Conservation (phyloP, 441 rosid species). For the Brassica balearica region DNA sequence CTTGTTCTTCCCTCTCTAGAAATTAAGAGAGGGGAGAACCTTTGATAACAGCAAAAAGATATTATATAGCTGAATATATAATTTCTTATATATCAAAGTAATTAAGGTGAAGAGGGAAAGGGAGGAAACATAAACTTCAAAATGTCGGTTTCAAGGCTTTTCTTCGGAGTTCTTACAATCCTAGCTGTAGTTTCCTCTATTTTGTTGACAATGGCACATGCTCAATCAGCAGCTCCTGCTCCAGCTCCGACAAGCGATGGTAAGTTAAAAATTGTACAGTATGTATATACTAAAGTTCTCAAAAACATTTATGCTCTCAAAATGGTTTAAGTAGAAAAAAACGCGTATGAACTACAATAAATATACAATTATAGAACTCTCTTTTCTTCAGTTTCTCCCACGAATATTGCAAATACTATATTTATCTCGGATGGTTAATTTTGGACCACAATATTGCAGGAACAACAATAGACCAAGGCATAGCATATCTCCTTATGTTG, state of each 20-base stretch:
- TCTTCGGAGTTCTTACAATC: conserved; percentile 44
- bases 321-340: neutral
- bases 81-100: neutral
- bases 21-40: conserved; percentile 35
- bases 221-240: conserved; percentile 67
- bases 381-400: neutral
- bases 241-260: conserved; percentile 87
- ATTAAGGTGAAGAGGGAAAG: conserved; percentile 3
- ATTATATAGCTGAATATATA: neutral
- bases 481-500: conserved; percentile 69
- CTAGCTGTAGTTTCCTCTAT: conserved; percentile 48
- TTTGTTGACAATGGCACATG: conserved; percentile 57
- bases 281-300: neutral
- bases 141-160: conserved; percentile 61
- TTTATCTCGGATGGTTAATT: neutral
- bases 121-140: conserved; percentile 1
- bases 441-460: conserved; percentile 48
- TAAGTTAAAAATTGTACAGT: conserved; percentile 29
- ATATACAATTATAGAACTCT: neutral
- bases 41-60: neutral
- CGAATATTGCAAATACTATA: neutral
- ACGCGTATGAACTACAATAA: neutral
- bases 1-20: conserved; percentile 40
- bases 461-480: conserved; percentile 70
- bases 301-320: neutral